phyloP scores from a whole-genome alignment of 2,329 filamentous ascomycete genomes.

The Cladosporium sp. region DNA sequence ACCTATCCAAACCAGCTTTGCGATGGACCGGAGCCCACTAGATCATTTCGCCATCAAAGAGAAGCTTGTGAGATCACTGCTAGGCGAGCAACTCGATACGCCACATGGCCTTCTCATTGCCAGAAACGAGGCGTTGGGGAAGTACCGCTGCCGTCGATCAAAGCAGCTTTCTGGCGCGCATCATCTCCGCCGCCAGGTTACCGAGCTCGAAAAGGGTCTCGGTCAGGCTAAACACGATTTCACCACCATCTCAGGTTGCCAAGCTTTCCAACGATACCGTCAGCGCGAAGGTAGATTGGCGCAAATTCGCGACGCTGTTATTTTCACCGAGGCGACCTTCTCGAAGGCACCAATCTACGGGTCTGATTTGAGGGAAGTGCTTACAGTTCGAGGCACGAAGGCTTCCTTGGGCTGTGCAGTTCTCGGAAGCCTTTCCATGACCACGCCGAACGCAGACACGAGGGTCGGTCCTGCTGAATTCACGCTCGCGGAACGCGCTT shows the following conservation, averaged over 20 bases:
- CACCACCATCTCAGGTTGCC: slow-evolving; percentile 22
- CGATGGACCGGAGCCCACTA: slow-evolving; percentile 69
- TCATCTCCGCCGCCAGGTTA: slow-evolving; percentile 19
- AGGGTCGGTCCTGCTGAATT: slow-evolving; percentile 2
- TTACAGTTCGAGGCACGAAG: slow-evolving; percentile 20
- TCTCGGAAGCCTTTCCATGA: slow-evolving; percentile 7
- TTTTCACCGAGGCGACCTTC: slow-evolving; percentile 20
- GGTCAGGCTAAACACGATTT: slow-evolving; percentile 21
- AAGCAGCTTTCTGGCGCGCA: slow-evolving; percentile 21
- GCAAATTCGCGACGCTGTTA: slow-evolving; percentile 27
- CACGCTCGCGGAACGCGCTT: slow-evolving; percentile 20
- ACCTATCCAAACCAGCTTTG: slow-evolving; percentile 94
- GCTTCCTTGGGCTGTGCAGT: slow-evolving; percentile 8
- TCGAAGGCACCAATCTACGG: slow-evolving; percentile 25
- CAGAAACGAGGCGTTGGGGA: slow-evolving; percentile 18
- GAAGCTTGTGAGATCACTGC: slow-evolving; percentile 58
- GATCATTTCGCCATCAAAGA: slow-evolving; percentile 73
- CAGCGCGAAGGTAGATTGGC: slow-evolving; percentile 22
- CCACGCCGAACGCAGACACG: slow-evolving; percentile 7
- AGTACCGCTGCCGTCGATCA: slow-evolving; percentile 17
- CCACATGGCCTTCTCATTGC: slow-evolving; percentile 20
- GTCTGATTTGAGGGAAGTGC: slow-evolving; percentile 26
- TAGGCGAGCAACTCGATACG: slow-evolving; percentile 18
- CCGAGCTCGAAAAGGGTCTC: slow-evolving; percentile 17
- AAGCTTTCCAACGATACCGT: slow-evolving; percentile 24